Conservation (phyloP, 2,329 filamentous ascomycete genomes). For the Pseudocercospora eumusae region DNA sequence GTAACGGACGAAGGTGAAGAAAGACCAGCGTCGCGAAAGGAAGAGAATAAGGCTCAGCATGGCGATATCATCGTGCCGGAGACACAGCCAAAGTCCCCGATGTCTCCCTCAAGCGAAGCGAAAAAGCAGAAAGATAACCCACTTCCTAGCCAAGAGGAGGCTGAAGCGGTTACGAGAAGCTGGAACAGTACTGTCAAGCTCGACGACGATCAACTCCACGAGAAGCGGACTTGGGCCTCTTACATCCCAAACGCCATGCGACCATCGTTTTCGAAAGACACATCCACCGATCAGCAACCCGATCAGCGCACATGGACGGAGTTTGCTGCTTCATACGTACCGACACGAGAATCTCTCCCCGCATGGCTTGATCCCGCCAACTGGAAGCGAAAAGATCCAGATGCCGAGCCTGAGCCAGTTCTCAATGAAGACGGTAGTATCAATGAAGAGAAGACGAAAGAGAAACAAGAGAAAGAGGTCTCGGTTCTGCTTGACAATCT, state of each 20-base stretch:
- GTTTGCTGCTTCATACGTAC: constrained; percentile 35
- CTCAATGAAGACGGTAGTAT: constrained; percentile 42
- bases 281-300: background rate
- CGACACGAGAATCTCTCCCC: constrained; percentile 32
- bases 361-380: constrained; percentile 26
- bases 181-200: constrained; percentile 29
- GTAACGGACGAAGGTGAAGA: constrained; percentile 32
- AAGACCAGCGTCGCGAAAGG: constrained; percentile 25
- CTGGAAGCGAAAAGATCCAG: constrained; percentile 34
- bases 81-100: constrained; percentile 27
- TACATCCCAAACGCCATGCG: constrained; percentile 36
- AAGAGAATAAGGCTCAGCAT: constrained; percentile 32
- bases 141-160: constrained; percentile 41
- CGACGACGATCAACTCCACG: constrained; percentile 30
- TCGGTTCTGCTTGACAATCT: constrained; percentile 77
- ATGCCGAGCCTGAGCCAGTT: constrained; percentile 40
- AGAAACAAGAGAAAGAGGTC: constrained; percentile 70
- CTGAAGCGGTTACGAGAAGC: constrained; percentile 37
- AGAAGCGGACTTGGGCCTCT: constrained; percentile 42
- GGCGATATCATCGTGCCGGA: constrained; percentile 37
- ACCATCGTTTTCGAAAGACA: constrained; percentile 18
- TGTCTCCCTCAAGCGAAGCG: constrained; percentile 30
- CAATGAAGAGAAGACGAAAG: constrained; percentile 42
- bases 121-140: constrained; percentile 37
- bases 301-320: constrained; percentile 36